Base-by-base conservation (phyloP, 805 yeast species). In the Candida ortonii region DNA sequence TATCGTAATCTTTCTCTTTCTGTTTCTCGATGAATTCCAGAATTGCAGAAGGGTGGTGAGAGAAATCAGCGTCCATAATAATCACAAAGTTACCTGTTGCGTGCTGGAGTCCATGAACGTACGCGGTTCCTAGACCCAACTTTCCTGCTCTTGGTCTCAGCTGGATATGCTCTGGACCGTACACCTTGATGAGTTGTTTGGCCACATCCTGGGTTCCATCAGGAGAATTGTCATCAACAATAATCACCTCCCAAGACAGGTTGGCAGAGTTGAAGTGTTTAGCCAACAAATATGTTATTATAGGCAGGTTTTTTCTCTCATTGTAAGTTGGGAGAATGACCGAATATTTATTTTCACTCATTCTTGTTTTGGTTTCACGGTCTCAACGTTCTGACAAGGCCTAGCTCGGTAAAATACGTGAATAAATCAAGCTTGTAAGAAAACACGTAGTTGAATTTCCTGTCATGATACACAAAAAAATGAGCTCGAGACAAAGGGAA, bases 31-130 rank as follows among this genome's bases (percentile, higher is more conserved):
- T 81, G 57, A 82, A 81, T 55, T 79, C 67, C 6, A 89, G 90
- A 57, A 82, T 82, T 18, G 88, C 83, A 48, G 77, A 80, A 16
- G 90, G 90, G 57, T 80, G 87, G 58, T 82, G 90, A 6, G 86
- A 78, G 62, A 83, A 82, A 56, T 82, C 90, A 12, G 90, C 90
- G 55, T 82, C 90, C 90, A 82, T 82, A 48, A 83, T 82, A 43
- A 82, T 76, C 31, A 82, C 88, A 57, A 70, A 82, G 59, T 83
- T 73, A 29, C 90, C 90, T 14, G 80, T 74, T 31, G 73, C 86
- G 48, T 52, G 79, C 55, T 83, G 71, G 47, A 82, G 70, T 1
- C 88, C 90, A 50, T 83, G 88, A 27, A 82, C 82, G 49, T 82
- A 82, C 12, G 90, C 90, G 20, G 90, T 82, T 31, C 88, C 89